phyloP scores from a whole-genome alignment of 495 filamentous ascomycete genomes.

The Penicillium simplicissimum region DNA sequence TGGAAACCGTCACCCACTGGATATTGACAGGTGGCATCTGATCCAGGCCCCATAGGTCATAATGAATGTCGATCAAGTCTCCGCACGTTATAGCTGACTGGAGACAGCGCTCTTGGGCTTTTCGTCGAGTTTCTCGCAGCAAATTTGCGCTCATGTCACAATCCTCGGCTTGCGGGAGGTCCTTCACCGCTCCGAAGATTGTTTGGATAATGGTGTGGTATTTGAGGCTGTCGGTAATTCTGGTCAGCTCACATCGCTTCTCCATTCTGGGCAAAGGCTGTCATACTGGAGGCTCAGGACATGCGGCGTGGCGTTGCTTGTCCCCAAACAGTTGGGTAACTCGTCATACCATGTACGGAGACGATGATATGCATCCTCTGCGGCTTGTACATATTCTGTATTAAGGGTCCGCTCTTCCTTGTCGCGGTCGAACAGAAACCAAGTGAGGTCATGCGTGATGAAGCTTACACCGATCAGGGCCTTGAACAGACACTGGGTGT shows the following conservation, averaged over 20 bases:
- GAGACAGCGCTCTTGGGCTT: constrained; percentile 5
- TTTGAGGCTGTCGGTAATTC: constrained; percentile 1
- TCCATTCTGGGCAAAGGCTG: background rate
- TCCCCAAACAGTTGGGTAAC: constrained; percentile 28
- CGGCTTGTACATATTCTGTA: constrained; percentile 17
- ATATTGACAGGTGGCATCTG: constrained; percentile 13
- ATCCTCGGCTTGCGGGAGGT: constrained; percentile 1
- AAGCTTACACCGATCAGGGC: constrained; percentile 29
- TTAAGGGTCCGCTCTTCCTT: constrained; percentile 14
- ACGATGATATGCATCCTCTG: constrained; percentile 26
- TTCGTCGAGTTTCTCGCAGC: background rate
- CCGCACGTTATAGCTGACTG: background rate
- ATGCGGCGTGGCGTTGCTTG: constrained; percentile 27
- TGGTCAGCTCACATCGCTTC: background rate
- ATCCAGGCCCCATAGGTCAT: constrained; percentile 10
- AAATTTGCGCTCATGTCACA: background rate
- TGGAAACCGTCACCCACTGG: constrained; percentile 34
- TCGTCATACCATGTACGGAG: constrained; percentile 33
- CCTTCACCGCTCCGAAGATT: constrained; percentile 8
- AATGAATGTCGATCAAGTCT: background rate
- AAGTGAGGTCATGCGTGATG: constrained; percentile 29
- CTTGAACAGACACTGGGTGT: constrained; percentile 31
- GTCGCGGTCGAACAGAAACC: constrained; percentile 25
- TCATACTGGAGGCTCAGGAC: constrained; percentile 37
- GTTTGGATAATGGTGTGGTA: constrained; percentile 19